These are phyloP conservation scores for Silene uniflora DNA, from an alignment of 148 eudicot species.

Conservation along the genomic window DNA sequence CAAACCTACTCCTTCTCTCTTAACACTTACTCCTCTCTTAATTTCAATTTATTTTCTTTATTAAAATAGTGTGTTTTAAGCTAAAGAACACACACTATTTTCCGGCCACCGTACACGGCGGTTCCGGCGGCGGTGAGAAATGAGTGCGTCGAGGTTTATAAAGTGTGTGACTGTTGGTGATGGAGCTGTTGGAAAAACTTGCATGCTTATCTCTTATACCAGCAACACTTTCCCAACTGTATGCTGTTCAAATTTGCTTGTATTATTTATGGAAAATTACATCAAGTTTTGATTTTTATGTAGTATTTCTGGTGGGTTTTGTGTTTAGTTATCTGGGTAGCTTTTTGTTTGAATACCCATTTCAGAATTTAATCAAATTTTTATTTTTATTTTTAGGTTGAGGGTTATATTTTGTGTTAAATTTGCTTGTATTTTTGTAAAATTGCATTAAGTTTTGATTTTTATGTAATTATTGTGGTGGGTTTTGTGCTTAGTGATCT, in stretches of 20 bases:
- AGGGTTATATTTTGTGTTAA: neutral
- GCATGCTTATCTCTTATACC: conserved; percentile 40
- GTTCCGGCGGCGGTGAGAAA: conserved; percentile 3
- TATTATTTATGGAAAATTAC: neutral
- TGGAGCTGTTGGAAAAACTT: conserved; percentile 37
- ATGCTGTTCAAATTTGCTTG: conserved; percentile 2
- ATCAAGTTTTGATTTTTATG: conserved; percentile 11
- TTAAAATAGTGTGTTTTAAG: conserved; percentile 5
- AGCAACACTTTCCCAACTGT: conserved; percentile 56
- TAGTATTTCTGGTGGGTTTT: neutral
- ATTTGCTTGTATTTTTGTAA: neutral
- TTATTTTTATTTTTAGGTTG: neutral
- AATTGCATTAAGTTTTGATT: conserved; percentile 10
- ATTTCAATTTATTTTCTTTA: neutral
- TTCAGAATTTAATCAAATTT: neutral
- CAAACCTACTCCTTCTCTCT: neutral
- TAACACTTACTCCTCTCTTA: conserved; percentile 15
- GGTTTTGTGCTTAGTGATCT: neutral
- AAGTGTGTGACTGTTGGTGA: conserved; percentile 38
- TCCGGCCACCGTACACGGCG: neutral
- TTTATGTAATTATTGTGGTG: conserved; percentile 2
- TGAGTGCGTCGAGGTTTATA: conserved; percentile 43
- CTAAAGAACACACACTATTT: neutral
- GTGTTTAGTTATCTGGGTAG: neutral
- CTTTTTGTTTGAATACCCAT: neutral